Conservation (phyloP, 2,329 filamentous ascomycete genomes). For the Xylariales sp. region DNA sequence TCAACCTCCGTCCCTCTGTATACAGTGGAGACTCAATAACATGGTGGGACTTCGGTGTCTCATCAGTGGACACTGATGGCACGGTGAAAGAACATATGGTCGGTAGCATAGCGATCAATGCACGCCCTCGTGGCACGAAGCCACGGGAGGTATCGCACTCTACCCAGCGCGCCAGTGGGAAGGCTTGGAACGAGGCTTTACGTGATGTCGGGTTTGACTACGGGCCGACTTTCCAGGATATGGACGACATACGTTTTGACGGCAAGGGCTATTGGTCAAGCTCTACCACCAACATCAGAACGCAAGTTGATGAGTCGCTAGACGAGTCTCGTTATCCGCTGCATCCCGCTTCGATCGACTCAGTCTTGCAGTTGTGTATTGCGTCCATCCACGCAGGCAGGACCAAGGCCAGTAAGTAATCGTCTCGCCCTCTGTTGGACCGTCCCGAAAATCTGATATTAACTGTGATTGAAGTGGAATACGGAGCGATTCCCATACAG, state of each 20-base stretch:
- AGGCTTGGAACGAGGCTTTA: conserved; percentile 28
- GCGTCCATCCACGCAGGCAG: conserved; percentile 25
- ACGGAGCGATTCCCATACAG: conserved; percentile 25
- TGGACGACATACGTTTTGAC: conserved; percentile 24
- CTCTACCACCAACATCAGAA: conserved; percentile 18
- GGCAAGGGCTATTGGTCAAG: conserved; percentile 22
- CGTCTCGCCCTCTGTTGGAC: too few relatives aligned
- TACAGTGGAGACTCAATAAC: conserved; percentile 9
- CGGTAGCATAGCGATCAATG: conserved; percentile 21
- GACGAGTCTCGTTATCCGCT: conserved; percentile 34
- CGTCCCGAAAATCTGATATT: too few relatives aligned
- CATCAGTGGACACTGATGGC: conserved; percentile 16
- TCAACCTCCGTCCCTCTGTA: conserved; percentile 18
- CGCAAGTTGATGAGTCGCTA: conserved; percentile 9
- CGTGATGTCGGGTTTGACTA: conserved; percentile 33
- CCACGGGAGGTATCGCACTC: conserved; percentile 12
- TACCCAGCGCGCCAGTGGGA: conserved; percentile 21
- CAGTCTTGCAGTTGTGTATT: conserved; percentile 28
- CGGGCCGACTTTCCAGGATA: conserved; percentile 32
- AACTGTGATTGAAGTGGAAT: conserved; percentile 16
- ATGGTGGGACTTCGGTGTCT: conserved; percentile 28
- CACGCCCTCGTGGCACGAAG: conserved; percentile 9
- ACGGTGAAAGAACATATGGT: conserved; percentile 21
- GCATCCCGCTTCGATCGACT: conserved; percentile 36
- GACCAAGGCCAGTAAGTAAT: conserved; percentile 14